phyloP scores from a whole-genome alignment of 305 asterid species.

The Fraxinus greggii region DNA sequence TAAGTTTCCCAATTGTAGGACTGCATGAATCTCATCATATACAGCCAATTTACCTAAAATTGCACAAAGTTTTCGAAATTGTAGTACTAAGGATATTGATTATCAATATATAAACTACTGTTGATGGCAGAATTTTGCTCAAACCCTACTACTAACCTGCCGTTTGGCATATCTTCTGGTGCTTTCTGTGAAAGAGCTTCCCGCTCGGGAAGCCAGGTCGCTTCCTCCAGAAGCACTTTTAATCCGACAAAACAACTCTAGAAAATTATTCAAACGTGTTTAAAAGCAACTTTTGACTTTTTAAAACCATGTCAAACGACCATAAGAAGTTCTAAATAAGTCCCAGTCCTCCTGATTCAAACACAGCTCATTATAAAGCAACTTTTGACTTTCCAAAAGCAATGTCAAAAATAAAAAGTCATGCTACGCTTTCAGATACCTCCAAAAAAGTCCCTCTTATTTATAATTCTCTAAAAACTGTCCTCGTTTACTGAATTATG shows the following conservation, averaged over 20 bases:
- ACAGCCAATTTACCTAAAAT: neutral
- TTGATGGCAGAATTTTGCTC: neutral
- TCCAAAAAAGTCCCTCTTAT: neutral
- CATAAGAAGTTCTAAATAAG: neutral
- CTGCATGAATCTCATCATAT: neutral
- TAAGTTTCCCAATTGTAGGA: neutral
- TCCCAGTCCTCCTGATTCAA: neutral
- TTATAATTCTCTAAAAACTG: too few species aligned
- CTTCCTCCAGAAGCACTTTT: neutral
- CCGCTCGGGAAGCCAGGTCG: neutral
- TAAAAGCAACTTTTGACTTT: neutral
- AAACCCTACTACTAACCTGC: neutral
- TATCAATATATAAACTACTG: neutral
- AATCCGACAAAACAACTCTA: neutral
- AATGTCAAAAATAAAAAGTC: neutral
- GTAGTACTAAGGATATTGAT: neutral
- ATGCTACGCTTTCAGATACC: neutral
- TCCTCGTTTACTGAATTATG: neutral
- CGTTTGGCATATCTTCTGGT: neutral
- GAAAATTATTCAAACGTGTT: neutral
- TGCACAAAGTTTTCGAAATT: neutral
- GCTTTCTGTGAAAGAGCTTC: neutral
- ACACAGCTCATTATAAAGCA: neutral
- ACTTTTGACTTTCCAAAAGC: too few species aligned
- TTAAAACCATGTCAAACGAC: neutral